Base-by-base conservation (phyloP, 2,329 filamentous ascomycete species). In the Aspergillus neoniger region DNA sequence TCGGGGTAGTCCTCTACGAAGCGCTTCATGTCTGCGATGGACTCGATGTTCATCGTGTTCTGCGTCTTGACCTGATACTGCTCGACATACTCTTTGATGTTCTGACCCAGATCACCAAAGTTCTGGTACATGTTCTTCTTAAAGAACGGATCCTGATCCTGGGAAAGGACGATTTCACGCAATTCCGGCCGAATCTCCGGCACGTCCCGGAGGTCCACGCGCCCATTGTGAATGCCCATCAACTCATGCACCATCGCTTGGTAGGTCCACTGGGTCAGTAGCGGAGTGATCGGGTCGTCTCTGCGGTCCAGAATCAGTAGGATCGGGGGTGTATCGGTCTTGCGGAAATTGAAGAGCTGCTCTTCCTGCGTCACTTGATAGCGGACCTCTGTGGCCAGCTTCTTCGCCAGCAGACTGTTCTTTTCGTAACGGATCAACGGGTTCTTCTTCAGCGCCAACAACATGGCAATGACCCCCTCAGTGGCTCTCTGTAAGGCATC, bases 171-270 rank as follows among this genome's bases (percentile, higher is more conserved):
- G 60, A 99, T 95, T 77, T 99, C 95, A 71, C 90, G 93, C 57
- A 97, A 82, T 74, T 97, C 94, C 1, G 91, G 90, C 15, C 91
- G 84, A 58, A 96, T 86, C 57, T 96, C 92, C 12, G 91, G 91
- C 0, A 96, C 88, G 58, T 91, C 86, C 63, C 89, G 90, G 36
- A 99, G 82, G 72, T 96, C 90, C 0, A 99, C 95, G 54, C 94
- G 86, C n/a, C 95, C 95, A 74, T 98, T 98, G 60, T 91, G 86
- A 66, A 99, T 96, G 5, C 95, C 95, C 12, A 99, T 82, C 2
- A 98, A 80, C 72, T 99, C 95, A 74, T 99, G 95, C 0, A 99
- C 95, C 93, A 99, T 99, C n/a, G 95, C 95, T 78, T 99, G 95
- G 72, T 99, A 99, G 25, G 95, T 99, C 95, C 95, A 99, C 74